phyloP scores from a whole-genome alignment of 1,284 basidiomycete species.

The Ustilago curta region DNA sequence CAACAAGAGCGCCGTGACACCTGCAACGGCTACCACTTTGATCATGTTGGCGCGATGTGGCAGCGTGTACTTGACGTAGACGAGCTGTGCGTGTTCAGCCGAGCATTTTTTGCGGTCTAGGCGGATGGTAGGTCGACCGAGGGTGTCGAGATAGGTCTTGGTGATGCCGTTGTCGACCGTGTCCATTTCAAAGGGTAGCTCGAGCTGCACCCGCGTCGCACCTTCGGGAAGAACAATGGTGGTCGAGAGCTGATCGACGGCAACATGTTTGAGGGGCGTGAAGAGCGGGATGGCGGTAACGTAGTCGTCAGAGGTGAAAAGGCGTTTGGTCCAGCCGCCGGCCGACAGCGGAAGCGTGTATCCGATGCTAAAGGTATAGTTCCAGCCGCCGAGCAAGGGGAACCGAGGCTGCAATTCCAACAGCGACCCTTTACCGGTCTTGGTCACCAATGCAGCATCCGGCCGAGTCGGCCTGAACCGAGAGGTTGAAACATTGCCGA shows the following conservation, averaged over 20 bases:
- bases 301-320: constrained; percentile 70
- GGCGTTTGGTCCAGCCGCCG: constrained; percentile 73
- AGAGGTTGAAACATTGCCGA: constrained; percentile 97
- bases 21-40: constrained; percentile 49
- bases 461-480: constrained; percentile 76
- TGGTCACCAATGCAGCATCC: constrained; percentile 17
- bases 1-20: constrained; percentile 30
- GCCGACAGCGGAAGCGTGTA: constrained; percentile 78
- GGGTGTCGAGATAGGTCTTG: constrained; percentile 92
- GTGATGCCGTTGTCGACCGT: constrained; percentile 76
- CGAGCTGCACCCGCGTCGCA: constrained; percentile 80
- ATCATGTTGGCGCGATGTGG: constrained; percentile 35
- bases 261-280: constrained; percentile 82
- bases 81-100: constrained; percentile 34
- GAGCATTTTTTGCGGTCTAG: constrained; percentile 75
- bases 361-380: constrained; percentile 92
- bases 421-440: constrained; percentile 71
- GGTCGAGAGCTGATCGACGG: constrained; percentile 83
- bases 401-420: constrained; percentile 87
- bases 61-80: constrained; percentile 56
- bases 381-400: constrained; percentile 96
- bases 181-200: constrained; percentile 81
- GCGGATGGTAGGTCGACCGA: constrained; percentile 82
- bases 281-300: constrained; percentile 86
- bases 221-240: constrained; percentile 91